Evolutionary conservation across 83 land plant species (phyloP).

Genomic region (Thuja plicata): DNA sequence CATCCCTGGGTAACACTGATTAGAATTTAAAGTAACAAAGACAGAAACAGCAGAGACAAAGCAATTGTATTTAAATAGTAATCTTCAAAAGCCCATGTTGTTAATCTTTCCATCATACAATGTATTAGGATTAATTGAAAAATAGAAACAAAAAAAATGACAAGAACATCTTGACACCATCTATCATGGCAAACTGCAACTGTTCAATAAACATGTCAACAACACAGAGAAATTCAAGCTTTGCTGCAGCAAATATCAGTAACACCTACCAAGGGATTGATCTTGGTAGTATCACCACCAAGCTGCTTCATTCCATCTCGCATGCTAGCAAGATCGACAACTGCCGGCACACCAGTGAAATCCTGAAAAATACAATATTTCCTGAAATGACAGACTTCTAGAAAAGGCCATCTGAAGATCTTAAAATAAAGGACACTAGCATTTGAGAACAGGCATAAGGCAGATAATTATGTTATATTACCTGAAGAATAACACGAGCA

Average conservation of each 20-base stretch:
- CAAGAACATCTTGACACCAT: neutral
- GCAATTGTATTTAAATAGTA: neutral
- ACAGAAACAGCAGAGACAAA: neutral
- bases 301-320: constrained; percentile 85
- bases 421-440: neutral
- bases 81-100: neutral
- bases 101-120: neutral
- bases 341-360: constrained; percentile 95
- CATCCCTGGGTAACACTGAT: no score
- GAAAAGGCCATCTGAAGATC: neutral
- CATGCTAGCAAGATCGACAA: constrained; percentile 93
- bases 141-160: neutral
- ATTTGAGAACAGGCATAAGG: neutral
- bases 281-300: constrained; percentile 80
- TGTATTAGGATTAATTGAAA: neutral
- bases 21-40: neutral
- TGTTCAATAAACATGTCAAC: neutral
- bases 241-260: neutral
- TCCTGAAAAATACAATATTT: constrained; percentile 46
- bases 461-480: constrained; percentile 15
- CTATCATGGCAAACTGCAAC: neutral
- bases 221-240: neutral
- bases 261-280: constrained; percentile 76
- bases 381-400: neutral
- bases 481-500: constrained; percentile 92